Base-by-base conservation (phyloP, 306 rosid species). In the Datisca glomerata region DNA sequence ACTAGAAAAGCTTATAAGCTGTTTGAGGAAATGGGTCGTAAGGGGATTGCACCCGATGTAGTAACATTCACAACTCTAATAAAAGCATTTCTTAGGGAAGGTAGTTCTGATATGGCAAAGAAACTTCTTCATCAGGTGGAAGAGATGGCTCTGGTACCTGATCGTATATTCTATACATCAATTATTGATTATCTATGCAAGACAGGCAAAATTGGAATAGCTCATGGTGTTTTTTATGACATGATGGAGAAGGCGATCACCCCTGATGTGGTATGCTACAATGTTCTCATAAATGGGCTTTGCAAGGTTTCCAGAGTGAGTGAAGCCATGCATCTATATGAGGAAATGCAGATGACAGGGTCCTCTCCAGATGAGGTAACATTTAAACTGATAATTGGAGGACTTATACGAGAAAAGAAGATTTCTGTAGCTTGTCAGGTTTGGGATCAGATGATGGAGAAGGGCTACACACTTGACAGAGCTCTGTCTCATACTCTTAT, bases 381-480 rank as follows among this genome's bases (percentile, higher is more conserved):
- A 70, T 89, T 62, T 61, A 89, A 80, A 60, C 70, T 83, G 79
- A 66, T 89, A 53, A 80, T 89, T 57, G 63, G 86, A 53, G 93
- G 93, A 47, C 89, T 83, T 54, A 43, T 83, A 55, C 70, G 49
- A 48, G 91, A 53, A 51, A 72, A 72, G 21, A 72, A 55, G 58
- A 60, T 80, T 55, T 56, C 68, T 6, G 56, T 51, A 56, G 94
- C 97, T 27, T 74, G 83, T 58, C 69, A 64, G 53, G 68, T 87
- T 59, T 89, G 97, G 95, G 94, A 80, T 65, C 81, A 72, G 70
- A 89, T 83, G 93, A 89, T 89, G 97, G 97, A 89, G 70, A 80
- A 72, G 53, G 93, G 97, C 18, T 74, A 74, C 59, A 87, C 84
- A 7, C 95, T 89, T 55, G 93, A 77, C 47, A 45, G 56, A 29